These are phyloP conservation scores for Isatis lusitanica DNA, from an alignment of 441 rosid genomes.

Conservation along the genomic window DNA sequence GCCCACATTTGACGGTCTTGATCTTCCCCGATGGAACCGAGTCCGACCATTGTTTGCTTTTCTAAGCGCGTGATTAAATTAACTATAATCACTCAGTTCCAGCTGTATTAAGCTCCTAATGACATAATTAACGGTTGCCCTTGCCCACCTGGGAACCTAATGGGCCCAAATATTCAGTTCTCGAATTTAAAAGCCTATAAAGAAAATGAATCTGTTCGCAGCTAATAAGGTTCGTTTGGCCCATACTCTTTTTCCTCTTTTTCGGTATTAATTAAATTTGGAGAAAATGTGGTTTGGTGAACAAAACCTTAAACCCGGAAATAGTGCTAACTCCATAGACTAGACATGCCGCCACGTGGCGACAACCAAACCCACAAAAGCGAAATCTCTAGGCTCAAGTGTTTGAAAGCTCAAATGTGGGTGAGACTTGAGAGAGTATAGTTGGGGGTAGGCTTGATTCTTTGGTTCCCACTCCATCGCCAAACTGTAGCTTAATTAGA, in stretches of 20 bases:
- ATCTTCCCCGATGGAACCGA: constrained; percentile 18
- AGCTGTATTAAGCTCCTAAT: constrained; percentile 19
- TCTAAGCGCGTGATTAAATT: constrained; percentile 1
- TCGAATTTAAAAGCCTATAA: not conserved
- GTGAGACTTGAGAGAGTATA: constrained; percentile 4
- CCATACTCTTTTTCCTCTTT: not conserved
- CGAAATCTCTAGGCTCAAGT: not conserved
- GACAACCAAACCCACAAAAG: constrained; percentile 1
- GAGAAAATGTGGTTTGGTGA: constrained; percentile 17
- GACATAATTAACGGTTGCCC: not conserved
- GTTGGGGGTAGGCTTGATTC: constrained; percentile 37
- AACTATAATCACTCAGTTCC: constrained; percentile 19
- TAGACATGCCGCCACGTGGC: constrained; percentile 1
- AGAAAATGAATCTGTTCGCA: not conserved
- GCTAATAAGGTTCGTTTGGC: not conserved
- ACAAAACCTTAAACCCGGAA: constrained; percentile 10
- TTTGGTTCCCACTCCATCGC: constrained; percentile 36
- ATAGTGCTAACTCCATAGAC: constrained; percentile 13
- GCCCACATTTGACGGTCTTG: constrained; percentile 36
- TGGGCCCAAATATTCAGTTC: not conserved
- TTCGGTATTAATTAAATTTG: not conserved
- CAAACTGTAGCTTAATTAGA: not conserved
- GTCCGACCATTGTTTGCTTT: constrained; percentile 11
- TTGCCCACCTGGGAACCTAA: not conserved
- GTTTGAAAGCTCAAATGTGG: constrained; percentile 9